These are phyloP conservation scores for Fraxinus sp. DNA, from an alignment of 305 asterid genomes.

Conservation along the genomic window DNA sequence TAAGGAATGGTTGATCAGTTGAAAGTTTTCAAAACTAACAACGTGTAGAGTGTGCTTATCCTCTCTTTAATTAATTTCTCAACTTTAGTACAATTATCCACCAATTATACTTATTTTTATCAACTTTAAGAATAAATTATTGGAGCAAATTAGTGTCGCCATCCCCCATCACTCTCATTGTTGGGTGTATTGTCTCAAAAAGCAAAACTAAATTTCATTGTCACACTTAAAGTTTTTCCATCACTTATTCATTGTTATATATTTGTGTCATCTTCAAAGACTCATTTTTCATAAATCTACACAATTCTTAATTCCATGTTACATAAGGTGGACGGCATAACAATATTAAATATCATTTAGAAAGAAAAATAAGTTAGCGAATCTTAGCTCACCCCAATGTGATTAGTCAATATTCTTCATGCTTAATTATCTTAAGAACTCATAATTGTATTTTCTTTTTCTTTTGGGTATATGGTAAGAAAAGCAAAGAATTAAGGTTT, in stretches of 20 bases:
- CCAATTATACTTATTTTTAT: not conserved
- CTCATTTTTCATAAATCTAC: constrained; percentile 32
- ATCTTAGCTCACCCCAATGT: not conserved
- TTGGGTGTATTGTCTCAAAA: constrained; percentile 48
- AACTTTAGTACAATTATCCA: constrained; percentile 1
- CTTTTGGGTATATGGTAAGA: not conserved
- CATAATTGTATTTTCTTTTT: not conserved
- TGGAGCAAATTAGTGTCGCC: constrained; percentile 25
- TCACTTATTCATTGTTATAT: not conserved
- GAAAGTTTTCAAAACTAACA: not conserved
- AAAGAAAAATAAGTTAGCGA: not conserved
- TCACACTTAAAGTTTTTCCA: constrained; percentile 33
- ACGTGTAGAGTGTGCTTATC: not conserved
- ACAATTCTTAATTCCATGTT: not conserved
- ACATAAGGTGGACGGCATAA: not conserved
- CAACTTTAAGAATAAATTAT: not conserved
- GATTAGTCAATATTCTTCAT: not conserved
- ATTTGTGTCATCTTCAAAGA: constrained; percentile 35
- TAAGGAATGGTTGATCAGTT: not conserved
- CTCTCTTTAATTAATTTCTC: not conserved
- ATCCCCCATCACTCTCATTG: constrained; percentile 42
- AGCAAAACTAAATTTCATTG: constrained; percentile 37
- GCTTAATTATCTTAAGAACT: not conserved
- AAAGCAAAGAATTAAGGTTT: not conserved
- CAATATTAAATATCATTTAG: not conserved